Base-by-base conservation (phyloP, 2,329 filamentous ascomycete genomes). In the Penicillium sp. region DNA sequence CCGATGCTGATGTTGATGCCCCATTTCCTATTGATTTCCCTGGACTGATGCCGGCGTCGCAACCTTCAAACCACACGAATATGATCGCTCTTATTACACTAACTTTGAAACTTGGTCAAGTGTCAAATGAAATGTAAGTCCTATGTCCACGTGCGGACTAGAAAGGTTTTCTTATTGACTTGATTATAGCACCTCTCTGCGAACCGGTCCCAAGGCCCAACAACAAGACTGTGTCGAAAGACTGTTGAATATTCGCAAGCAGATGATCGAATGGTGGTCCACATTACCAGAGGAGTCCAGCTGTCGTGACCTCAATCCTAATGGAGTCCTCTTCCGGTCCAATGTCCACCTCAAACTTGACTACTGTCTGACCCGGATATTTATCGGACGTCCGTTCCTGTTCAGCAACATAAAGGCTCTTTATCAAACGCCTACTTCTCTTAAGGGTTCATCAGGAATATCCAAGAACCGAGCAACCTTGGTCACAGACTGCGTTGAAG, bases 381-480 rank as follows among this genome's bases (percentile, higher is more conserved):
- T 81, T 52, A 74, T 80, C 45, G 80, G 80, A 13, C 75, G 80
- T 2, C 78, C 78, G 2, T 83, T 83, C 57, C 75, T 83, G 17
- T 78, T 82, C 54, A 74, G 68, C 48, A 71, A 63, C 45, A 64
- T 68, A 48, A 71, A 64, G 43, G 66, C 61, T 8, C 51, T 68
- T 21, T 64, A 59, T 12, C 60, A 60, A n/a, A 57, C 55, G 3
- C 41, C 60, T 7, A 53, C 55, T 6, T 49, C 65, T 4, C 55
- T 64, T 32, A 72, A 71, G 36, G 59, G 62, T 12, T 58, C 66
- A 3, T 66, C 68, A 0, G 63, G 60, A n/a, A 49, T 68, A 15
- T 68, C 69, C 0, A 72, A 74, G 37, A 68, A 66, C 34, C 65
- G 71, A 8, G 62, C 64, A 5, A 68, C 63, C 4, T 68, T 83